A percentile compares a stretch with the other conserved stretches of the same genome.
Conservation (phyloP, 768 basidiomycete species). For the Tubosaeta sp. region DNA sequence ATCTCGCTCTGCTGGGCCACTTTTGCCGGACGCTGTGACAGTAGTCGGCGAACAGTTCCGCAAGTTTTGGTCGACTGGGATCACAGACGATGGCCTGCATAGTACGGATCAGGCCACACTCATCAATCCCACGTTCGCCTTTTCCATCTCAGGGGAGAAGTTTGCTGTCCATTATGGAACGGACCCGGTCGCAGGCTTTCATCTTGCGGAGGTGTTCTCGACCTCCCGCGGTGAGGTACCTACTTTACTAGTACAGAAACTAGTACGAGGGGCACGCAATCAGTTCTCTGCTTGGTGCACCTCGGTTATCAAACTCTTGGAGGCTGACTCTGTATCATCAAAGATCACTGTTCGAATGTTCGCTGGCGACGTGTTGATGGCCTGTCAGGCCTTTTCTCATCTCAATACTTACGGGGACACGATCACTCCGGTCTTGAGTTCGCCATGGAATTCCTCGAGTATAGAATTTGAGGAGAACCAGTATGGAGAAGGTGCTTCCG, state of each 20-base stretch:
- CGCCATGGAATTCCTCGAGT: slow-evolving; percentile 22
- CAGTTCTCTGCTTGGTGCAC: slow-evolving; percentile 29
- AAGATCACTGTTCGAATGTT: slow-evolving; percentile 27
- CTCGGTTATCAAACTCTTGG: slow-evolving; percentile 15
- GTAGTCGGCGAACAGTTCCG: slow-evolving; percentile 18
- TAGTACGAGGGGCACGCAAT: slow-evolving; percentile 15
- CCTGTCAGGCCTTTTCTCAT: slow-evolving; percentile 25
- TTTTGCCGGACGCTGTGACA: slow-evolving; percentile 9
- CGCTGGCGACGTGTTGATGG: slow-evolving; percentile 25
- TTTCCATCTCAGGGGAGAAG: slow-evolving; percentile 18
- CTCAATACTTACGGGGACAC: slow-evolving; percentile 2
- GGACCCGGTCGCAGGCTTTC: slow-evolving; percentile 30
- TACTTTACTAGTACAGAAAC: slow-evolving; percentile 10
- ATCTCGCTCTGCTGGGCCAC: slow-evolving; percentile 27
- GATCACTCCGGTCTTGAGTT: slow-evolving; percentile 16
- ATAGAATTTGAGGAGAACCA: slow-evolving; percentile 20
- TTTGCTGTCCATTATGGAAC: slow-evolving; percentile 28
- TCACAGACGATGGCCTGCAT: slow-evolving; percentile 23
- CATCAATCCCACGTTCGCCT: slow-evolving; percentile 30
- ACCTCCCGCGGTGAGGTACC: slow-evolving; percentile 1
- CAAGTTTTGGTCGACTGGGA: slow-evolving; percentile 23
- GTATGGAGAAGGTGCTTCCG: slow-evolving; percentile 13
- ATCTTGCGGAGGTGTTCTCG: slow-evolving; percentile 27
- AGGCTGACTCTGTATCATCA: neutral
- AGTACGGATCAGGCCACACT: slow-evolving; percentile 8